Evolutionary conservation across 352 stramenopile species (phyloP), one percentile per base, ranked within the genome.

Genomic region (Plasmopara muralis): DNA sequence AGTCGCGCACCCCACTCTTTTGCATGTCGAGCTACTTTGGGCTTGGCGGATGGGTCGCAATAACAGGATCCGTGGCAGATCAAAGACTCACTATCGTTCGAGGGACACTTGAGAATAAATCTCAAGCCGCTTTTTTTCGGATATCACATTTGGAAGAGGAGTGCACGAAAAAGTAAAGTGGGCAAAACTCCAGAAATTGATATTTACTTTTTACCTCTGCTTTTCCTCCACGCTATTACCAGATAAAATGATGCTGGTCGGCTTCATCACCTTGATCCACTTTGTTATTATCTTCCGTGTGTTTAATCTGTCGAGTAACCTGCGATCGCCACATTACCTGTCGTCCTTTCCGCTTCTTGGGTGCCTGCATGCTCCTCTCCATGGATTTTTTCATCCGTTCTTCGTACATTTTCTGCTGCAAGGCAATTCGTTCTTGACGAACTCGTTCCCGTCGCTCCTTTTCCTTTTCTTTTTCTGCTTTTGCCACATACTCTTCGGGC

Each of bases 401-500:
- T 53, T 97, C 85, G 68, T 97, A 95, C 77, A 95, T 88, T 52
- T 89, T 89, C 56, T 96, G 86, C 66, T 97, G 88, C 62, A 95
- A 74, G n/a, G 83, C 73, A 62, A 96, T 90, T 43, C 91, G 78
- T 67, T 97, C 92, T 41, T 93, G 83, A 1, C 89, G 82, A 46
- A 96, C 89, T 18, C 85, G 80, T 70, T 98, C 89, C 18, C 92
- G 74, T 2, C 92, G 76, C 60, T 96, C 87, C 45, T 97, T 97
- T 54, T 97, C 92, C 55, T 97, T 97, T 38, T 97, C 87, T 50
- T 97, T 97, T 57, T 98, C 92, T 18, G 83, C 86, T 56, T 96
- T 96, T 12, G 85, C 67, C 5, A 97, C 89, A 56, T 96, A 98
- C 28, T 97, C 92, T 41, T 96, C 80, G 0, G 91, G 89, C 87